Evolutionary conservation across 2,329 filamentous ascomycete species (phyloP), one percentile per base, ranked within the genome.

Genomic region (Phoma sp.): DNA sequence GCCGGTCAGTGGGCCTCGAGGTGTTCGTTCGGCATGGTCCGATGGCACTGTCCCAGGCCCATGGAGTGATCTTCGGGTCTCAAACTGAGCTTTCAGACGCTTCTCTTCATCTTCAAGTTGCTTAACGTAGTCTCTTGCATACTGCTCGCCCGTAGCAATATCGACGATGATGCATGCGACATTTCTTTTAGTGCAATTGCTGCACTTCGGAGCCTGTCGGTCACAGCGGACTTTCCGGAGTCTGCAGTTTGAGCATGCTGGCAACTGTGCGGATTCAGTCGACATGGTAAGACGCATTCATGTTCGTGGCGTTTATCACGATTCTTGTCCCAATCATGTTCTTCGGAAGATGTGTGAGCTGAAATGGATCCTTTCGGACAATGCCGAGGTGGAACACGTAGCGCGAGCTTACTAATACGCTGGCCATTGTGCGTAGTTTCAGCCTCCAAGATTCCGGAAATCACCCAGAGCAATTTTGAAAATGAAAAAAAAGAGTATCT

Each of bases 111-210:
- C 42, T 39, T 61, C 57, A 10, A 62, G 40, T 15, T 49, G 40
- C 21, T 47, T 28, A 11, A 62, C 59, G 21, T 49, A 60, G 29
- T 57, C 57, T 28, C 60, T 58, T 26, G 57, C 51, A 47, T 62
- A 60, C 28, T 59, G 43, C 21, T 54, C 32, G 3, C 60, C 60
- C 7, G 57, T 60, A 2, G 33, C 34, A 2, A 47, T 29, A 40
- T 60, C 57, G 5, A 60, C 47, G 7, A 62, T 53, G 23, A 62
- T 57, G 33, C 60, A 62, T n/a, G 57, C 54, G 20, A 51, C 40
- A 30, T 50, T 54, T 4, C 47, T 42, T 39, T 54, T 58, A 12
- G 45, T 56, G 42, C 60, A 62, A 30, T 47, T 59, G 14, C 43
- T 33, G 32, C 60, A 62, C 38, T 62, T 60, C 28, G 60, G 57